Conservation (phyloP, 306 rosid genomes). For the Boehmeria nivea region DNA sequence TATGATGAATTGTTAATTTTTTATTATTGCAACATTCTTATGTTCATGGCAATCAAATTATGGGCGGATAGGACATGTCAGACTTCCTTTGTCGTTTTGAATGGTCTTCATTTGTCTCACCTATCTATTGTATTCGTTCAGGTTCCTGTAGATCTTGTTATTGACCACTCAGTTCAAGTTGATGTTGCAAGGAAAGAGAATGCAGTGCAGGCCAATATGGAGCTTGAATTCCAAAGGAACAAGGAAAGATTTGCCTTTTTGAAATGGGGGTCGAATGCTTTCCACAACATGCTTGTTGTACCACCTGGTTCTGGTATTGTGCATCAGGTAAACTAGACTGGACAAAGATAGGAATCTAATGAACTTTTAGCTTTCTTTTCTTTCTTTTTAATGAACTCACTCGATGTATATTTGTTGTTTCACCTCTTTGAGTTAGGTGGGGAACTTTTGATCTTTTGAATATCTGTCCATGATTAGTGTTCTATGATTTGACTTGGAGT, state of each 20-base stretch:
- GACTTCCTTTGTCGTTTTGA: background rate
- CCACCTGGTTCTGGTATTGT: conserved; percentile 97
- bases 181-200: conserved; percentile 77
- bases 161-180: conserved; percentile 95
- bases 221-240: conserved; percentile 81
- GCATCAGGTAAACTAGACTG: conserved; percentile 65
- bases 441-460: background rate
- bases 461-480: background rate
- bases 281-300: conserved; percentile 85
- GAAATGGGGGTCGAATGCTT: conserved; percentile 90
- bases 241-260: conserved; percentile 90
- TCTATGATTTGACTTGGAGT: background rate
- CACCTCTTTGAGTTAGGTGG: background rate
- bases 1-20: background rate
- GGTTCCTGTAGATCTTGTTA: conserved; percentile 95
- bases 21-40: background rate
- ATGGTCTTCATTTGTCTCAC: conserved; percentile 18
- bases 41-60: background rate
- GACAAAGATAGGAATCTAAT: conserved; percentile 14
- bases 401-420: background rate
- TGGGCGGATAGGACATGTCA: too few relatives aligned
- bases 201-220: conserved; percentile 92
- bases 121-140: conserved; percentile 21
- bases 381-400: background rate
- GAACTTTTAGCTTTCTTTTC: background rate